Percentiles rank a stretch among this genome's conserved stretches.
These are phyloP conservation scores for Hortiboletus rubellus DNA, from an alignment of 1,284 basidiomycete genomes.

Conservation along the genomic window DNA sequence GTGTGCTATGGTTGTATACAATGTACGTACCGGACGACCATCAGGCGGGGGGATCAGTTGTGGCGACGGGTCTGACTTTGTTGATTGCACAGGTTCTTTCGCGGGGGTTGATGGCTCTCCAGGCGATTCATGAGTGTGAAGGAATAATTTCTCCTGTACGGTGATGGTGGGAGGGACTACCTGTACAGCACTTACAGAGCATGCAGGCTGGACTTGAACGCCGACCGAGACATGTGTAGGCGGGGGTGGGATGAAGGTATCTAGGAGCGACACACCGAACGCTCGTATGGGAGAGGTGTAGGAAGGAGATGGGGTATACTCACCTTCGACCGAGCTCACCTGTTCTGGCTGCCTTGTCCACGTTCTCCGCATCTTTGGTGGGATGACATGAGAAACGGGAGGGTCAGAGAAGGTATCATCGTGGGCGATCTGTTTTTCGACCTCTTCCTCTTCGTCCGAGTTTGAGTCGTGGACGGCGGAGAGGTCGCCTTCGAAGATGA, in stretches of 20 bases:
- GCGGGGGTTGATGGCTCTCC: slow-evolving; percentile 8
- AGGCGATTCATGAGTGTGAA: slow-evolving; percentile 2
- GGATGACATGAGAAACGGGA: slow-evolving; percentile 38
- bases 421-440: slow-evolving; percentile 39
- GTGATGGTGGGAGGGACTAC: slow-evolving; percentile 30
- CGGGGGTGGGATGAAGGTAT: slow-evolving; percentile 22
- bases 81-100: slow-evolving; percentile 12
- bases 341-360: slow-evolving; percentile 51
- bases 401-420: slow-evolving; percentile 39
- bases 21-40: slow-evolving; percentile 23
- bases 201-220: slow-evolving; percentile 36
- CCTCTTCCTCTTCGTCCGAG: slow-evolving; percentile 40
- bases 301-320: slow-evolving; percentile 23
- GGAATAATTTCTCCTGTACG: slow-evolving; percentile 12
- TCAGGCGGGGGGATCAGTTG: slow-evolving; percentile 15
- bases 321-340: slow-evolving; percentile 39
- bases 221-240: slow-evolving; percentile 36
- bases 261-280: slow-evolving; percentile 31
- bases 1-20: background rate
- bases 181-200: slow-evolving; percentile 40
- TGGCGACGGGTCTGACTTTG: slow-evolving; percentile 12
- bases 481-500: slow-evolving; percentile 56
- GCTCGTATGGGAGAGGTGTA: slow-evolving; percentile 20
- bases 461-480: slow-evolving; percentile 35
- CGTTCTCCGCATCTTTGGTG: slow-evolving; percentile 59